Percentiles rank a stretch among this genome's conserved stretches.
Conservation (phyloP, 2,329 filamentous ascomycete species). For the Sclerotinia borealis region DNA sequence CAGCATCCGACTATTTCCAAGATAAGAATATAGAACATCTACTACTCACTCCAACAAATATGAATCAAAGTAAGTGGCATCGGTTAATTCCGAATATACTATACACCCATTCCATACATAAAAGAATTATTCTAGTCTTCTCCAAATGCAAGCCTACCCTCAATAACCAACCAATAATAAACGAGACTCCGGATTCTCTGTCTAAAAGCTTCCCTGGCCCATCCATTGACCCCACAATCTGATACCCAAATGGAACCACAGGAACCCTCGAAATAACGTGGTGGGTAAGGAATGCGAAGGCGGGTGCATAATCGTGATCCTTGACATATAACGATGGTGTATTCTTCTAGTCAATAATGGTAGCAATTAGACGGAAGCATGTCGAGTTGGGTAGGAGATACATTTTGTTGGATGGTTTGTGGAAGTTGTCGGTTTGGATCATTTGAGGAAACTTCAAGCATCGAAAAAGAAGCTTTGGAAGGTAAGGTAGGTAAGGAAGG, state of each 20-base stretch:
- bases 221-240: conserved; percentile 1
- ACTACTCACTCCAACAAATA: not conserved
- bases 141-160: not conserved
- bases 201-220: not conserved
- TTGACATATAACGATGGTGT: not conserved
- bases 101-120: not conserved
- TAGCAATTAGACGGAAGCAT: not conserved
- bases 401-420: not conserved
- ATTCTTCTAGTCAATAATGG: no score
- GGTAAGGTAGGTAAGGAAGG: not conserved
- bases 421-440: not conserved
- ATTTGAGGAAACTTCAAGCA: no score
- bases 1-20: no score
- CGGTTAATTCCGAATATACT: not conserved
- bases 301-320: conserved; percentile 9
- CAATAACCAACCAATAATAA: not conserved
- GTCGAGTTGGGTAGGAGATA: not conserved
- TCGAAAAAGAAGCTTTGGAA: not conserved
- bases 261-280: conserved; percentile 11
- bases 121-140: no score
- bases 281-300: not conserved
- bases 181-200: not conserved
- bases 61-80: not conserved
- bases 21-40: no score
- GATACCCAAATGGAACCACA: conserved; percentile 1